These are phyloP conservation scores for Chamaecrista fasciculata DNA, from an alignment of 306 rosid genomes.

Conservation along the genomic window DNA sequence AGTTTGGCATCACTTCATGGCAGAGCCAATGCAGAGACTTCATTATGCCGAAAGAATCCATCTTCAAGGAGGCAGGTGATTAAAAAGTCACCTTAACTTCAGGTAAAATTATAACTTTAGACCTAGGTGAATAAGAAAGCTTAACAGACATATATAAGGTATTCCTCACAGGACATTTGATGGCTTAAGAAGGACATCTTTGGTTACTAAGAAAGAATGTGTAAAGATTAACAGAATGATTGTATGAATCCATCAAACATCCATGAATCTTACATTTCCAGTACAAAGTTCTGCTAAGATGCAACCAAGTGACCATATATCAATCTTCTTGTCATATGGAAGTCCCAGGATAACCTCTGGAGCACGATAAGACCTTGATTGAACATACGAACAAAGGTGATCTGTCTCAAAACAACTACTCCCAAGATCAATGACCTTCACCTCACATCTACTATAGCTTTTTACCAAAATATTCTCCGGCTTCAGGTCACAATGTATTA, in stretches of 20 bases:
- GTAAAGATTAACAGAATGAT: no score
- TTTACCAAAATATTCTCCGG: slow-evolving; percentile 92
- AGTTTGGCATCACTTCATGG: neutral
- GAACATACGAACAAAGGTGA: slow-evolving; percentile 90
- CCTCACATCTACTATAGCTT: slow-evolving; percentile 95
- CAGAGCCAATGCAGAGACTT: slow-evolving; percentile 14
- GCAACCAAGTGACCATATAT: slow-evolving; percentile 94
- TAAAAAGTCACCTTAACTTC: neutral
- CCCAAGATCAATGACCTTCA: slow-evolving; percentile 94
- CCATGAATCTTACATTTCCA: slow-evolving; percentile 72
- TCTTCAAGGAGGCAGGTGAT: neutral
- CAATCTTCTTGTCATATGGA: slow-evolving; percentile 81
- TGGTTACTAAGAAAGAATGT: neutral
- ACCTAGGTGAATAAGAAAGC: neutral
- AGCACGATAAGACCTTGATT: slow-evolving; percentile 89
- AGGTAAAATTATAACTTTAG: neutral
- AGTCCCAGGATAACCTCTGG: slow-evolving; percentile 94
- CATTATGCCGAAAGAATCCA: neutral
- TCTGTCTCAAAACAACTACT: slow-evolving; percentile 94
- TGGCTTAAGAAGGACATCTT: neutral
- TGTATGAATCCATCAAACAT: slow-evolving; percentile 9
- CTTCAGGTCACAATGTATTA: slow-evolving; percentile 86
- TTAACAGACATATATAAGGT: neutral
- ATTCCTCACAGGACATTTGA: neutral
- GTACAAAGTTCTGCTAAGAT: slow-evolving; percentile 90